These are phyloP conservation scores for Lepiota subincarnata DNA, from an alignment of 768 basidiomycete species.

Conservation along the genomic window DNA sequence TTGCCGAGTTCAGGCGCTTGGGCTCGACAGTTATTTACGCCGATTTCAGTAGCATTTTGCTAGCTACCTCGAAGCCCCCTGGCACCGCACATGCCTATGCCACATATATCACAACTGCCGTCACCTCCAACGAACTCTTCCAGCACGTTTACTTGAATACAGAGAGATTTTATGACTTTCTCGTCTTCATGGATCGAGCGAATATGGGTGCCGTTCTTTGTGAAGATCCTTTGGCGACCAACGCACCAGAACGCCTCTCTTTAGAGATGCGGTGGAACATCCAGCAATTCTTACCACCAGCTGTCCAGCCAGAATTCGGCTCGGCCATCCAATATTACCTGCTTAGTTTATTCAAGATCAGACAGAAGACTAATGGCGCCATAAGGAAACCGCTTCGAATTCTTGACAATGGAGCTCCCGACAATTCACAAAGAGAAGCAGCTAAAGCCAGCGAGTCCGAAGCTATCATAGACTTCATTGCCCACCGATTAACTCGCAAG, in stretches of 20 bases:
- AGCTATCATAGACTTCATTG: conserved; percentile 68
- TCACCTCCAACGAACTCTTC: conserved; percentile 93
- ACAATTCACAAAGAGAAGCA: conserved; percentile 60
- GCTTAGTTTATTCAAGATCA: conserved; percentile 74
- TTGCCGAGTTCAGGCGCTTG: conserved; percentile 93
- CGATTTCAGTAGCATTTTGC: conserved; percentile 85
- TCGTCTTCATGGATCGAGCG: conserved; percentile 93
- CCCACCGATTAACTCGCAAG: conserved; percentile 74
- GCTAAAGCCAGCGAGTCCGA: conserved; percentile 69
- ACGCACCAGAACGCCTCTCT: conserved; percentile 63
- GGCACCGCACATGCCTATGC: conserved; percentile 95
- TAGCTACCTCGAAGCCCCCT: conserved; percentile 94
- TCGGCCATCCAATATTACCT: conserved; percentile 77
- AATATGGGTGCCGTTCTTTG: conserved; percentile 91
- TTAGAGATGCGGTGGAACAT: conserved; percentile 94
- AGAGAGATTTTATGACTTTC: conserved; percentile 87
- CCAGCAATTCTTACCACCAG: conserved; percentile 78
- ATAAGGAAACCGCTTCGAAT: conserved; percentile 69
- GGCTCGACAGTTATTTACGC: conserved; percentile 93
- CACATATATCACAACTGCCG: conserved; percentile 90
- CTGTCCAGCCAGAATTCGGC: conserved; percentile 75
- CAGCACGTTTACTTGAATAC: conserved; percentile 86
- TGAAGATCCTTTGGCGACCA: conserved; percentile 66
- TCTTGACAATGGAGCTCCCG: conserved; percentile 59
- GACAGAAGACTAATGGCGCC: conserved; percentile 55